Evolutionary conservation across 306 rosid genomes (phyloP), one percentile per base, ranked within the genome.

Genomic region (Prunus davidiana): DNA sequence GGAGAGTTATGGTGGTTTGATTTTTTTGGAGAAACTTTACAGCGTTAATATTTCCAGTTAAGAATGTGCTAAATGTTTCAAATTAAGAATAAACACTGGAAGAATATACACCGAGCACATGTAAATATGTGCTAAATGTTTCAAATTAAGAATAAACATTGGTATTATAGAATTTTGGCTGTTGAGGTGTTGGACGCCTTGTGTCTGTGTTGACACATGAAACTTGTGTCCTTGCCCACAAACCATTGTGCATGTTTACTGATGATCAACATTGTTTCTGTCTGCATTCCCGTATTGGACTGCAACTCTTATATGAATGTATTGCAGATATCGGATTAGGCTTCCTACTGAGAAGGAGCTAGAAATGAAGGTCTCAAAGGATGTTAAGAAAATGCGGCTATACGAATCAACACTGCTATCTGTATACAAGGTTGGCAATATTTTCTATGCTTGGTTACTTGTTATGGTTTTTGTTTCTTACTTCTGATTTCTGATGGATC

Each of bases 261-360:
- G 32, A 41, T 54, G 13, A 32, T 22, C 30, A 38, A 32, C 14
- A 14, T 60, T 43, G 27, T 28, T 32, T 47, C 46, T 43, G 49
- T 52, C 69, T 74, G 62, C 73, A 24, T 72, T 75, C 58, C 14
- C 14, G 6, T 58, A 70, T 34, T 49, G 61, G 47, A 72, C 34
- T 79, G 24, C 34, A 56, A 74, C 64, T 67, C 47, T 74, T 46
- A 34, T 70, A 50, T 38, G 58, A 82, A 50, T 74, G 60, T 75
- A 74, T 75, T 75, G 49, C 96, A 95, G 99, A 78, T 95, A 95
- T 58, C 96, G 91, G 64, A 90, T 95, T 50, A 88, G 99, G 87
- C 93, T 95, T 82, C 99, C 97, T 41, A 90, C 97, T 46, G 99
- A 92, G 82, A 95, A 95, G 84, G 99, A 95, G 84, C 79, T 83